These are phyloP conservation scores for Ogataea corticis DNA, from an alignment of 805 yeast species.

Conservation along the genomic window DNA sequence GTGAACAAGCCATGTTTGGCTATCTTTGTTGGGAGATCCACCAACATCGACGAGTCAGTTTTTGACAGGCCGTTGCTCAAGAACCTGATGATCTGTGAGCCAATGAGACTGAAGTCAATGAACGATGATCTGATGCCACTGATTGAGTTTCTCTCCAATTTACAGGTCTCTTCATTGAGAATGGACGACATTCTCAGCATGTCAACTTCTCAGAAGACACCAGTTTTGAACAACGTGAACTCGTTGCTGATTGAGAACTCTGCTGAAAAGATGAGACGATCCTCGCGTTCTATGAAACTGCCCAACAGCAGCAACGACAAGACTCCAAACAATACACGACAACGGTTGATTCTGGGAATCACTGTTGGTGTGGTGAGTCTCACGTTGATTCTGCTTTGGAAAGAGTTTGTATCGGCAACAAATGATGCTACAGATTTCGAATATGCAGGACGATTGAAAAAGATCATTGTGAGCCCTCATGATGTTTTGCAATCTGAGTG, in stretches of 20 bases:
- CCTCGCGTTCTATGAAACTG: constrained; percentile 1
- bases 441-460: not conserved
- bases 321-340: constrained; percentile 14
- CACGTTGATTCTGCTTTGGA: constrained; percentile 31
- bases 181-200: constrained; percentile 15
- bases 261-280: constrained; percentile 10
- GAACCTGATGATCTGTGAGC: constrained; percentile 35
- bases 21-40: constrained; percentile 17
- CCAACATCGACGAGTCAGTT: constrained; percentile 3
- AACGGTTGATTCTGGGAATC: constrained; percentile 26
- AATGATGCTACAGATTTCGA: not conserved
- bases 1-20: constrained; percentile 34
- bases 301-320: constrained; percentile 5
- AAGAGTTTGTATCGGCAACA: constrained; percentile 13
- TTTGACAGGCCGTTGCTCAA: constrained; percentile 16
- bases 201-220: constrained; percentile 8
- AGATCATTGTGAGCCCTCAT: constrained; percentile 9
- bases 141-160: constrained; percentile 33
- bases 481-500: constrained; percentile 14
- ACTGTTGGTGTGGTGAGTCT: constrained; percentile 33
- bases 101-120: constrained; percentile 29
- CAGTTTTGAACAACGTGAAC: constrained; percentile 22
- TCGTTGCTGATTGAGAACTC: constrained; percentile 26
- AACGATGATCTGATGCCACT: constrained; percentile 34
- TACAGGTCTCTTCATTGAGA: constrained; percentile 21